A percentile compares a stretch with the other conserved stretches of the same genome.
These are phyloP conservation scores for Spencermartinsiella europaea DNA, from an alignment of 805 yeast genomes.

Conservation along the genomic window DNA sequence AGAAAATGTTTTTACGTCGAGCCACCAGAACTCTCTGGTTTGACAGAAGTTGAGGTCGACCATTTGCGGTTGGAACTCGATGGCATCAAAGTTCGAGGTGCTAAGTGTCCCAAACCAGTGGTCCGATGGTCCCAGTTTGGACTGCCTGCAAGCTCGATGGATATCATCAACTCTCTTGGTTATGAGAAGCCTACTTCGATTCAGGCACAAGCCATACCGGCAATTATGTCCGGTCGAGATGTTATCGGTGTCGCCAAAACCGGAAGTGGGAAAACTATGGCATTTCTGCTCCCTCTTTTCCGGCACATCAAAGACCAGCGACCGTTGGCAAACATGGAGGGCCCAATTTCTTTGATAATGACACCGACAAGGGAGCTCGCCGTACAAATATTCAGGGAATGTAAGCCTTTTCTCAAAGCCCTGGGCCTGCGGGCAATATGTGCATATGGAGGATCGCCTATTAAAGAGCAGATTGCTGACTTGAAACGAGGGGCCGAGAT, in stretches of 20 bases:
- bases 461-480: conserved; percentile 75
- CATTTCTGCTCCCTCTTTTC: conserved; percentile 78
- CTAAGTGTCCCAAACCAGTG: conserved; percentile 57
- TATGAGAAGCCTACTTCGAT: conserved; percentile 75
- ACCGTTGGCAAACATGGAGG: conserved; percentile 44
- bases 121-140: conserved; percentile 79
- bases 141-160: conserved; percentile 53
- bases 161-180: conserved; percentile 45
- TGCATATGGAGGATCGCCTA: conserved; percentile 87
- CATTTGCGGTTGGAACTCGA: conserved; percentile 50
- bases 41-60: conserved; percentile 53
- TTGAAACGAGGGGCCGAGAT: conserved; percentile 74
- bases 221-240: conserved; percentile 84
- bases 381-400: conserved; percentile 69
- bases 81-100: conserved; percentile 64
- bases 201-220: conserved; percentile 87
- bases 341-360: conserved; percentile 74
- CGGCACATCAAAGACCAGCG: conserved; percentile 78
- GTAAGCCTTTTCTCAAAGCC: conserved; percentile 50
- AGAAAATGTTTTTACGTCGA: conserved; percentile 59
- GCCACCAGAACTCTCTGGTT: conserved; percentile 44
- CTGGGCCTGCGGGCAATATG: conserved; percentile 56
- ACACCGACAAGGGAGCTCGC: conserved; percentile 95
- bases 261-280: conserved; percentile 92
- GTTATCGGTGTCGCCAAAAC: conserved; percentile 93